Evolutionary conservation across 352 stramenopile species (phyloP).

Genomic region (Pythium chondricola): DNA sequence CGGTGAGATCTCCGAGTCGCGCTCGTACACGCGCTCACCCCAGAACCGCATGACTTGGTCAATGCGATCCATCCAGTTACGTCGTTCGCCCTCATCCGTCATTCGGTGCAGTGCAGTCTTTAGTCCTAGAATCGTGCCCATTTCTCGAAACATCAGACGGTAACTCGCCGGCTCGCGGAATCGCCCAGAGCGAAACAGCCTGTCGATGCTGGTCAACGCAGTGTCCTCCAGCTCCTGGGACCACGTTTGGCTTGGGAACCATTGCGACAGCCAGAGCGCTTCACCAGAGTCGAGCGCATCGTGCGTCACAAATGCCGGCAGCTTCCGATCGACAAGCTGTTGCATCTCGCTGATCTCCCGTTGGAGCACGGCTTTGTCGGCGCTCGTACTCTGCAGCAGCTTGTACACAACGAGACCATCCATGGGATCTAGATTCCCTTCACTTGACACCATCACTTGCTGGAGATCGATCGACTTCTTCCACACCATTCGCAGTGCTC

Average conservation of each 20-base stretch:
- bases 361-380: constrained; percentile 7
- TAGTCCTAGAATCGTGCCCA: constrained; percentile 25
- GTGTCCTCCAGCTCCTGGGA: constrained; percentile 6
- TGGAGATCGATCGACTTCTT: constrained; percentile 29
- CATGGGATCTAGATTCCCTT: constrained; percentile 27
- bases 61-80: constrained; percentile 12
- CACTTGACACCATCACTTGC: constrained; percentile 20
- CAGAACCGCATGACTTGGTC: constrained; percentile 21
- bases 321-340: constrained; percentile 17
- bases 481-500: constrained; percentile 26
- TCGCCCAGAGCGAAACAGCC: constrained; percentile 11
- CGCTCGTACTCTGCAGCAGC: constrained; percentile 18
- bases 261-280: constrained; percentile 24
- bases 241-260: constrained; percentile 22
- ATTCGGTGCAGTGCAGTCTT: constrained; percentile 8
- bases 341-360: constrained; percentile 23
- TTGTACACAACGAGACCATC: constrained; percentile 24
- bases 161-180: constrained; percentile 12
- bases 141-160: constrained; percentile 30
- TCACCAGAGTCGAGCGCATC: constrained; percentile 27
- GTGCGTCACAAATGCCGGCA: constrained; percentile 15
- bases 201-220: constrained; percentile 18
- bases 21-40: constrained; percentile 19
- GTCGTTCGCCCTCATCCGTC: constrained; percentile 6
- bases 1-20: constrained; percentile 36